Conservation (phyloP, 2,329 filamentous ascomycete genomes). For the Trichophyton rubrum region DNA sequence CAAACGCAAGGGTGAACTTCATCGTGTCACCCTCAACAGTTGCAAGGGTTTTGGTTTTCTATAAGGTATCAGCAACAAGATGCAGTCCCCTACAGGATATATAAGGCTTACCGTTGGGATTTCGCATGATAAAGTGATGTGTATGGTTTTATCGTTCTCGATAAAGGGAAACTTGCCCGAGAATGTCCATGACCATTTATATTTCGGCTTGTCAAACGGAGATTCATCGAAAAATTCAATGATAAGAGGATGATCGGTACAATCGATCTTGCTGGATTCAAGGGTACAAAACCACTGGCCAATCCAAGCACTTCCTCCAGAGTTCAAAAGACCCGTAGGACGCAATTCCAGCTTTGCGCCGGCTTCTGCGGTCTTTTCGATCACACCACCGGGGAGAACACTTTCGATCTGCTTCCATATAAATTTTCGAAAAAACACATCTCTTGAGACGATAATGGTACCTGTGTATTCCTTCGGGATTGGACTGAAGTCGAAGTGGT, state of each 20-base stretch:
- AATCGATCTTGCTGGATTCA: too few species aligned
- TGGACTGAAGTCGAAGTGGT: background rate
- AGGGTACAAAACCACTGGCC: too few species aligned
- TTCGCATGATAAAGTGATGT: background rate
- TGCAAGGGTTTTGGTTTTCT: background rate
- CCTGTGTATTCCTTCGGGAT: background rate
- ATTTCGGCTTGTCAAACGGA: background rate
- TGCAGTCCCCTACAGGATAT: background rate
- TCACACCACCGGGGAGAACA: background rate
- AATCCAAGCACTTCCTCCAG: too few species aligned
- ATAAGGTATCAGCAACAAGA: background rate
- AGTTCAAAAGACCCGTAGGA: too few species aligned
- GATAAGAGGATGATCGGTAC: background rate
- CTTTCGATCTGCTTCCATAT: background rate
- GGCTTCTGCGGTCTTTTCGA: background rate
- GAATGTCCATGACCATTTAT: background rate
- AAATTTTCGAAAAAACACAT: background rate
- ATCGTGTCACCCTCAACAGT: background rate
- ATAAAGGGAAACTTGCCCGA: background rate
- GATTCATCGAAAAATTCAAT: background rate
- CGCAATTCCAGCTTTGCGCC: background rate
- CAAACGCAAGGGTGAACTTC: background rate
- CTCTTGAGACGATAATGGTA: background rate
- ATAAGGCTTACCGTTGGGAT: background rate
- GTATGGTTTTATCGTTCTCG: too few species aligned